Percentiles rank a stretch among this genome's conserved stretches.
phyloP scores from a whole-genome alignment of 305 asterid species.

The Fraxinus nigra region DNA sequence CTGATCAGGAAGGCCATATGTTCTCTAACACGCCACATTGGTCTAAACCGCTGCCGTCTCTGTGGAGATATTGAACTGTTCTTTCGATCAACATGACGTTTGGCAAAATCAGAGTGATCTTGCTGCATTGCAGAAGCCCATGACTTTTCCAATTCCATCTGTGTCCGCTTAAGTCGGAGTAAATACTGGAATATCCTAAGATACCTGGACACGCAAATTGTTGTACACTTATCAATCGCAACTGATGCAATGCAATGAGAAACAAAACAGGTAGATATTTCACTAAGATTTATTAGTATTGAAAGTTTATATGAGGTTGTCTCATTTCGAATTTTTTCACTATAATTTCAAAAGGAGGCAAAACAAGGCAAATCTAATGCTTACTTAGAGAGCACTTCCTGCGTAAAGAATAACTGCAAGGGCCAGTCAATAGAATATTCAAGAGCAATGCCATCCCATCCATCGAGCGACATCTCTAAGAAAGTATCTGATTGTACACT shows the following conservation, averaged over 20 bases:
- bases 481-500: conserved; percentile 56
- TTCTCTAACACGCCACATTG: conserved; percentile 95
- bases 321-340: conserved; percentile 12
- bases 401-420: conserved; percentile 85
- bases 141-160: conserved; percentile 94
- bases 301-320: neutral
- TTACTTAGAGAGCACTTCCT: conserved; percentile 93
- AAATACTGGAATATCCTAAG: conserved; percentile 91
- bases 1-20: conserved; percentile 97
- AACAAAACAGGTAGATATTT: conserved; percentile 4
- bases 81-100: conserved; percentile 44
- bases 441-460: conserved; percentile 96
- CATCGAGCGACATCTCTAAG: conserved; percentile 70
- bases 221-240: conserved; percentile 18
- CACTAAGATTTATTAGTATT: neutral
- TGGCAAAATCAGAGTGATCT: conserved; percentile 82
- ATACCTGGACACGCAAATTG: conserved; percentile 46
- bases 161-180: conserved; percentile 86
- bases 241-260: conserved; percentile 21
- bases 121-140: conserved; percentile 99
- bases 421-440: conserved; percentile 98
- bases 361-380: conserved; percentile 30
- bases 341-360: conserved; percentile 1
- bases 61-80: conserved; percentile 58
- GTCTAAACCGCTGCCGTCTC: conserved; percentile 70